Conservation (phyloP, 1,139 yeast species). For the Kurtzmaniella quercitrusa region DNA sequence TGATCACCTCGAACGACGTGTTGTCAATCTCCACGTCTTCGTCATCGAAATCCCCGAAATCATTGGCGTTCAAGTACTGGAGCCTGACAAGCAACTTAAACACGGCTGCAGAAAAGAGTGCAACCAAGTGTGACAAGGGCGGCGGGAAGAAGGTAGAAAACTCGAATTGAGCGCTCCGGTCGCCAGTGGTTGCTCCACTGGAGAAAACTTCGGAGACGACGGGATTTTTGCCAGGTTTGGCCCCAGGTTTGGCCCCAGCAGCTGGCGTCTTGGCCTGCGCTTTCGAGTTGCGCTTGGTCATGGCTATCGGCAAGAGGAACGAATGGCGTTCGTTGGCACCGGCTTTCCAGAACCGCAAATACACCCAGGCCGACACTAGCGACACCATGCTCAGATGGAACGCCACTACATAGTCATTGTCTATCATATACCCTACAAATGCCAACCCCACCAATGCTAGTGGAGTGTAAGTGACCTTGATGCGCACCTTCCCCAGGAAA, state of each 20-base stretch:
- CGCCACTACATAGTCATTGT: slow-evolving; percentile 27
- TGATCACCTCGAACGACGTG: slow-evolving; percentile 17
- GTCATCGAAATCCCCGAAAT: slow-evolving; percentile 22
- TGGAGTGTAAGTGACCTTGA: slow-evolving; percentile 38
- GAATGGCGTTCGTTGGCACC: slow-evolving; percentile 43
- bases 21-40: slow-evolving; percentile 17
- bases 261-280: not conserved
- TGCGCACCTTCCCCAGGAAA: slow-evolving; percentile 34
- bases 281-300: slow-evolving; percentile 19
- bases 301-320: slow-evolving; percentile 33
- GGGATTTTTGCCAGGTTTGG: slow-evolving; percentile 1
- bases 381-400: slow-evolving; percentile 24
- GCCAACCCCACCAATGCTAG: slow-evolving; percentile 21
- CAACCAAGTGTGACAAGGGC: slow-evolving; percentile 31
- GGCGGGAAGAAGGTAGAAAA: slow-evolving; percentile 41
- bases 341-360: slow-evolving; percentile 35
- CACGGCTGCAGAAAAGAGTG: slow-evolving; percentile 14
- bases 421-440: slow-evolving; percentile 18
- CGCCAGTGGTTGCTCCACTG: slow-evolving; percentile 21
- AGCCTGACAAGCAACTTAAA: slow-evolving; percentile 19
- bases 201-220: not conserved
- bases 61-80: slow-evolving; percentile 22
- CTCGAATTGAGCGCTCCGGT: slow-evolving; percentile 39
- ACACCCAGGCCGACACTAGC: slow-evolving; percentile 37
- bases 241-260: slow-evolving; percentile 5